Conservation (phyloP, 768 basidiomycete species). For the Boletus reticulatus region DNA sequence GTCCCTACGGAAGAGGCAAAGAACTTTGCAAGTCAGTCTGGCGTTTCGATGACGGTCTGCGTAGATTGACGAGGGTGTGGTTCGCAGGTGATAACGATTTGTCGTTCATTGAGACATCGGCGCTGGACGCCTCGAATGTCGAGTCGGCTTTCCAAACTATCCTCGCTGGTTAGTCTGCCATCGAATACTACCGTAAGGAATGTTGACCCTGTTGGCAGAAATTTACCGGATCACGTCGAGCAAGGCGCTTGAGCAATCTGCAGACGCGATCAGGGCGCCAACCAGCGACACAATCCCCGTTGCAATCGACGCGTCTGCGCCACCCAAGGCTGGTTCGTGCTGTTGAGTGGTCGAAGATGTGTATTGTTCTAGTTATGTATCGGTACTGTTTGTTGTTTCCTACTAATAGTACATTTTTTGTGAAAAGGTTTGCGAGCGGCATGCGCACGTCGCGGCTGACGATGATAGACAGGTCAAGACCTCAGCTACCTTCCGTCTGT, state of each 20-base stretch:
- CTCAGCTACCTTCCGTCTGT: too few species aligned
- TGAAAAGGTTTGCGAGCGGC: too few species aligned
- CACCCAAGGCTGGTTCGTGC: slow-evolving; percentile 57
- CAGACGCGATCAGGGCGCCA: slow-evolving; percentile 75
- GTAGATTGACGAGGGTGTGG: neutral
- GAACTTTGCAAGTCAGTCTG: slow-evolving; percentile 73
- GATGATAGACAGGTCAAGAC: too few species aligned
- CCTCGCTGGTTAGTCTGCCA: slow-evolving; percentile 65
- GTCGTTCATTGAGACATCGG: slow-evolving; percentile 98
- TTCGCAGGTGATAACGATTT: slow-evolving; percentile 80
- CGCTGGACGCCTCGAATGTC: slow-evolving; percentile 99
- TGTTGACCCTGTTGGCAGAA: slow-evolving; percentile 46
- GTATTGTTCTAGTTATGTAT: slow-evolving; percentile 21
- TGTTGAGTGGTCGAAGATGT: slow-evolving; percentile 42
- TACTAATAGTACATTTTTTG: slow-evolving; percentile 20
- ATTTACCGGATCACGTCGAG: slow-evolving; percentile 97
- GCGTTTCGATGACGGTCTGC: neutral
- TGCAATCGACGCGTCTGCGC: slow-evolving; percentile 57
- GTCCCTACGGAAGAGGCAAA: slow-evolving; percentile 98
- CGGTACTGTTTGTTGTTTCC: slow-evolving; percentile 24
- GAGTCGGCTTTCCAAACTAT: slow-evolving; percentile 97
- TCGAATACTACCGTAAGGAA: neutral
- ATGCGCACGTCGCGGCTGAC: too few species aligned
- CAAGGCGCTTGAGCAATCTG: slow-evolving; percentile 87
- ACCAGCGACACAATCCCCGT: slow-evolving; percentile 85